phyloP scores from a whole-genome alignment of 768 basidiomycete species.

The Rhizopogon vesiculosus region DNA sequence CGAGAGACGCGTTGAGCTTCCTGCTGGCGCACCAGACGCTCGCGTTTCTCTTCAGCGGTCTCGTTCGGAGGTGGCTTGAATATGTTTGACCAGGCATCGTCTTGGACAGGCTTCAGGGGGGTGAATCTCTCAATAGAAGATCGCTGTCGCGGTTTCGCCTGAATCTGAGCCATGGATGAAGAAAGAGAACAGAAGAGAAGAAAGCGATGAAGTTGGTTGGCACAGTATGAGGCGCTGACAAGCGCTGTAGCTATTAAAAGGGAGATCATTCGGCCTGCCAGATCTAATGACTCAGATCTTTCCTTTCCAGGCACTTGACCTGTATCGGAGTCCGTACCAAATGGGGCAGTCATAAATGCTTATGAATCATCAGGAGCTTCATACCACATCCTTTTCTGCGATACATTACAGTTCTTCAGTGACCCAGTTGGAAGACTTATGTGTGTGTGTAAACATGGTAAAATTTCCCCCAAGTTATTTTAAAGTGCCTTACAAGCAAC shows the following conservation, averaged over 20 bases:
- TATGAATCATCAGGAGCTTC: too few relatives aligned
- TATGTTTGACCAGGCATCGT: constrained; percentile 18
- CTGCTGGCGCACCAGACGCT: constrained; percentile 14
- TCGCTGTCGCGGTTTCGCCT: not conserved
- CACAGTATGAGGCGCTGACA: not conserved
- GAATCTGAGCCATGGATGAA: not conserved
- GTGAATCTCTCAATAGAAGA: not conserved
- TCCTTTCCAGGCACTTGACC: not conserved
- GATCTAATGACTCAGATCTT: not conserved
- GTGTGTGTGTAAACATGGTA: too few relatives aligned
- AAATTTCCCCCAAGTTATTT: too few relatives aligned
- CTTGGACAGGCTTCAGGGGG: not conserved
- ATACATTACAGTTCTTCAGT: too few relatives aligned
- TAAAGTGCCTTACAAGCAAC: too few relatives aligned
- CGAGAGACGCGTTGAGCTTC: constrained; percentile 17
- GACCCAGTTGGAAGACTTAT: too few relatives aligned
- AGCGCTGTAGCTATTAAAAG: not conserved
- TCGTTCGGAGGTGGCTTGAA: constrained; percentile 19
- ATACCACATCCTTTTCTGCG: not conserved
- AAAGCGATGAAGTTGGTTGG: not conserved
- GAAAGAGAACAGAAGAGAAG: not conserved
- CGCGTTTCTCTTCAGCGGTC: not conserved
- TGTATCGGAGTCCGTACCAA: not conserved
- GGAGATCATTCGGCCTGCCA: not conserved
- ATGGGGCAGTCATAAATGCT: not conserved